Evolutionary conservation across 1,139 yeast genomes (phyloP).

Genomic region (Ogataea hybrid): DNA sequence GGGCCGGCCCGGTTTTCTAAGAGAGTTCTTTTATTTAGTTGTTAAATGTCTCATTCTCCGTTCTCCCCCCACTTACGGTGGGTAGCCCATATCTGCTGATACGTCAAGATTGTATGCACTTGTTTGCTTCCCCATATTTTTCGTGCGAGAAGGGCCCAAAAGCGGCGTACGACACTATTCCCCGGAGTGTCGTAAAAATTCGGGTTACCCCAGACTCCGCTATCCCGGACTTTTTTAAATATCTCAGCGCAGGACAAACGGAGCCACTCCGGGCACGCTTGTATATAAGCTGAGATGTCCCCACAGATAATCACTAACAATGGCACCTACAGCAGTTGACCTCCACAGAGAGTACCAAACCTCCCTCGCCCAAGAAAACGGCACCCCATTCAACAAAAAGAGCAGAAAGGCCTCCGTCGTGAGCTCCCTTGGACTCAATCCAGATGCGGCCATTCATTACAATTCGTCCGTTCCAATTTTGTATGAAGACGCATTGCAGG

Average conservation of each 20-base stretch:
- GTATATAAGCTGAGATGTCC: slow-evolving; percentile 1
- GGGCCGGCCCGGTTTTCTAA: neutral
- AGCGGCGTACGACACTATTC: neutral
- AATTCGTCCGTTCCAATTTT: slow-evolving; percentile 92
- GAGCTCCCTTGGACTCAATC: slow-evolving; percentile 38
- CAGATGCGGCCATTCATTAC: slow-evolving; percentile 63
- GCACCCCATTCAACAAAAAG: slow-evolving; percentile 24
- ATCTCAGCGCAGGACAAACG: slow-evolving; percentile 12
- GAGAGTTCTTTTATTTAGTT: neutral
- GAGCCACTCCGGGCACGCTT: slow-evolving; percentile 3
- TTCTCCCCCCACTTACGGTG: neutral
- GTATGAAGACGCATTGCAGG: slow-evolving; percentile 92
- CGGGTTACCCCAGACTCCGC: slow-evolving; percentile 13
- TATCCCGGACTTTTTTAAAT: slow-evolving; percentile 8
- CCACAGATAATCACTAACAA: slow-evolving; percentile 10
- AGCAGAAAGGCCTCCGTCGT: slow-evolving; percentile 31
- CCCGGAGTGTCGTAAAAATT: slow-evolving; percentile 4
- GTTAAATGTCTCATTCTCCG: neutral
- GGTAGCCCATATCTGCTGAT: no score
- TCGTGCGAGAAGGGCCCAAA: neutral
- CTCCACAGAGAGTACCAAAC: slow-evolving; percentile 31
- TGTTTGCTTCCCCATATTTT: neutral
- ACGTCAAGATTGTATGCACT: neutral
- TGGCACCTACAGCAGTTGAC: slow-evolving; percentile 39
- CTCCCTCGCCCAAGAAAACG: slow-evolving; percentile 24